Conservation (phyloP, 116 monocot genomes). For the Phalaenopsis hybrid region DNA sequence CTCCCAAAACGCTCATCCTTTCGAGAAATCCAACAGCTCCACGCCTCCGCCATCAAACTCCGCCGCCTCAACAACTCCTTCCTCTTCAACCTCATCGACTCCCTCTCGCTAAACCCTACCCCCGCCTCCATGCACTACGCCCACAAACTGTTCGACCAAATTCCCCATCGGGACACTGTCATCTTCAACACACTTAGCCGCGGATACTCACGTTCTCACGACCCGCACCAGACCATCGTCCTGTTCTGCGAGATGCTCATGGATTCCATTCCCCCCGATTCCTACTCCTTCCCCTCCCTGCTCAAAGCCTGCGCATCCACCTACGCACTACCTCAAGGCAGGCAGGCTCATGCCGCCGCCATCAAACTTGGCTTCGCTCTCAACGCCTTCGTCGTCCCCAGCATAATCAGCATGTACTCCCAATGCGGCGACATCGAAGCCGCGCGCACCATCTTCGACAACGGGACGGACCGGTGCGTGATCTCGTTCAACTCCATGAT, state of each 20-base stretch:
- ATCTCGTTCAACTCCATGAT: slow-evolving; percentile 81
- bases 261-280: slow-evolving; percentile 35
- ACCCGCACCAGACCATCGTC: slow-evolving; percentile 25
- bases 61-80: slow-evolving; percentile 18
- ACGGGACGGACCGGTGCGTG: slow-evolving; percentile 20
- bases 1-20: slow-evolving; percentile 29
- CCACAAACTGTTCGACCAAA: slow-evolving; percentile 56
- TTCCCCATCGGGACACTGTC: slow-evolving; percentile 33
- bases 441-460: slow-evolving; percentile 44
- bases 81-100: slow-evolving; percentile 50
- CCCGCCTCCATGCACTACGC: slow-evolving; percentile 40
- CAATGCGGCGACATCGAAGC: slow-evolving; percentile 56
- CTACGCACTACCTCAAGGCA: slow-evolving; percentile 35
- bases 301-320: slow-evolving; percentile 57
- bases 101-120: slow-evolving; percentile 11
- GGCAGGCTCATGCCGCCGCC: slow-evolving; percentile 45
- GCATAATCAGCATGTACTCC: slow-evolving; percentile 71
- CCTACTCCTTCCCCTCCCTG: slow-evolving; percentile 67
- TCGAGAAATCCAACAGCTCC: slow-evolving; percentile 49
- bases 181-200: slow-evolving; percentile 66
- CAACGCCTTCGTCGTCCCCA: slow-evolving; percentile 47
- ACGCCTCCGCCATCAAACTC: slow-evolving; percentile 52
- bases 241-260: slow-evolving; percentile 46
- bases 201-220: slow-evolving; percentile 45
- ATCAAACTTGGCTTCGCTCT: slow-evolving; percentile 38